Evolutionary conservation across 1,284 basidiomycete species (phyloP), one percentile per base, ranked within the genome.

Genomic region (Cutaneotrichosporon daszewskae): DNA sequence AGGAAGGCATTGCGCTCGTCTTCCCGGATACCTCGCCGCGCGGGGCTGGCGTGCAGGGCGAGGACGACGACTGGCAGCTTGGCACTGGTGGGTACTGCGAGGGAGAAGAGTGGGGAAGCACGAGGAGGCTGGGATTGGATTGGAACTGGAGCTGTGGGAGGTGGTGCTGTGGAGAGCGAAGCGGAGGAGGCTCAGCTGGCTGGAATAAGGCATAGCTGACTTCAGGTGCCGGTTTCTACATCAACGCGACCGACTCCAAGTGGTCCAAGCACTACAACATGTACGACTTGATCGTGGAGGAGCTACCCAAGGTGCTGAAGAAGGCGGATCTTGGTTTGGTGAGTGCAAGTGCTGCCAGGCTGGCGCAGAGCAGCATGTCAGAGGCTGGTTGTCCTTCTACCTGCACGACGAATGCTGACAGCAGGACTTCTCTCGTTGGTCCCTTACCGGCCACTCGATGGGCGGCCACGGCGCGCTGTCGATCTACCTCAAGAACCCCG

Each of bases 1-100:
- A 80, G 26, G 81, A 91, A 59, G 84, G 84, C 4, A 84, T 99
- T 46, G 92, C 94, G 0, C 74, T 98, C 37, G 81, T 98, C 31
- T 95, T 96, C 68, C 90, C 95, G 0, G 95, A 99, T 66, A 98
- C 95, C 0, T 89, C 85, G 29, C 95, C 95, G 3, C 79, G 94
- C 24, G 91, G 90, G 1, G 92, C 94, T 2, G 83, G 82, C n/a
- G 77, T 91, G 46, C 80, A 84, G 43, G 89, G 85, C 37, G 91
- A 98, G 72, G 81, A 87, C 36, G 79, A 80, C 50, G 82, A 83
- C 65, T 95, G 87, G 88, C 87, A 96, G 64, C 87, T 92, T 66
- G 89, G 89, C n/a, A 85, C 83, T 19, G 83, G 80, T 64, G 42
- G 43, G 64, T 55, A 2, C 23, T 11, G 19, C 16, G 26, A 17